Evolutionary conservation across 2,329 filamentous ascomycete species (phyloP), one percentile per base, ranked within the genome.

Genomic region (Ramichloridium luteum): DNA sequence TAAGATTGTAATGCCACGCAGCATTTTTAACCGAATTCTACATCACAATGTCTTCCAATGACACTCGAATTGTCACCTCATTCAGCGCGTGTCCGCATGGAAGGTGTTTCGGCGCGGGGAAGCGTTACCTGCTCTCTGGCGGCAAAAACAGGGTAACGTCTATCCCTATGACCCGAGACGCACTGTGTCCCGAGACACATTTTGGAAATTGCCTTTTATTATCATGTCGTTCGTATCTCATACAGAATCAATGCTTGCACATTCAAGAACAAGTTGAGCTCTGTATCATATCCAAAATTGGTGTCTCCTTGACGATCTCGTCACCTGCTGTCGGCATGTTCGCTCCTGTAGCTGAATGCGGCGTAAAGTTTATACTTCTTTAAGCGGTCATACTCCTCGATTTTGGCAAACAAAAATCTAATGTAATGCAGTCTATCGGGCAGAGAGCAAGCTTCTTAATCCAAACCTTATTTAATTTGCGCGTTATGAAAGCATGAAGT

Each of bases 11-110:
- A n/a, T n/a, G n/a, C n/a, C n/a, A n/a, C n/a, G n/a, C n/a, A n/a
- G n/a, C n/a, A n/a, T n/a, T n/a, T n/a, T n/a, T n/a, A n/a, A n/a
- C n/a, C n/a, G n/a, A n/a, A n/a, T n/a, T n/a, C n/a, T n/a, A n/a
- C n/a, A n/a, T n/a, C n/a, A n/a, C n/a, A 73, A 78, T 41, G 63
- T 78, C 20, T 46, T 72, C 9, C 69, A 73, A 37, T 58, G 73
- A 13, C 38, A 74, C 16, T 17, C 13, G 15, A 15, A 18, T 12
- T 8, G 13, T 17, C 14, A 29, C 13, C 8, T 11, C 16, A 9
- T 6, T 29, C 16, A 16, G 10, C 14, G 13, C 11, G 16, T 6
- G 13, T 16, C 16, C 27, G n/a, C 27, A 18, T 14, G 13, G 15
- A n/a, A 23, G 4, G 16, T 14, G 4, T n/a, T 30, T 11, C 23